Conservation (phyloP, 1,284 basidiomycete species). For the Ustilago bromivora region DNA sequence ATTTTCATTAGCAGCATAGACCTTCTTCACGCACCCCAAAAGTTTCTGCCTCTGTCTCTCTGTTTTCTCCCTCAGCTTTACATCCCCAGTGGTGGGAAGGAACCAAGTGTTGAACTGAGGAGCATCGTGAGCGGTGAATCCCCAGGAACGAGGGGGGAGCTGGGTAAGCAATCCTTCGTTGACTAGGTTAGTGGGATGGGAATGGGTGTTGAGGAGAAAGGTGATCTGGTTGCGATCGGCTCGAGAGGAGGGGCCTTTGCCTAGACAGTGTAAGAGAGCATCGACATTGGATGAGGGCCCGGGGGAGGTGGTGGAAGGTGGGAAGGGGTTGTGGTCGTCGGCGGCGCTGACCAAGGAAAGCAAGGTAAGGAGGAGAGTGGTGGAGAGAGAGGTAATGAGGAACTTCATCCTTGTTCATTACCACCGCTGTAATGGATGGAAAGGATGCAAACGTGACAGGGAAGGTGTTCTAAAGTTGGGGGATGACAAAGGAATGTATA, state of each 20-base stretch:
- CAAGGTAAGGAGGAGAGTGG: not conserved
- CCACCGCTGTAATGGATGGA: too few relatives aligned
- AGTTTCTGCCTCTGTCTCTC: slow-evolving; percentile 16
- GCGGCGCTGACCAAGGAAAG: not conserved
- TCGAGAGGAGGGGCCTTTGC: not conserved
- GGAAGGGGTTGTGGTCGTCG: too few relatives aligned
- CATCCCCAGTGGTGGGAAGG: not conserved
- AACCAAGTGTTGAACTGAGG: slow-evolving; percentile 13
- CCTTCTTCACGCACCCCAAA: slow-evolving; percentile 5
- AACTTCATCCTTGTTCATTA: too few relatives aligned
- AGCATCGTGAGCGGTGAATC: slow-evolving; percentile 17
- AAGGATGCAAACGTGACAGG: too few relatives aligned
- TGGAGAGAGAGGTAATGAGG: not conserved
- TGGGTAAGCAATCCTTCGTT: slow-evolving; percentile 14
- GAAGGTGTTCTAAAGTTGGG: too few relatives aligned
- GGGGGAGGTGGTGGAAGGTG: not conserved
- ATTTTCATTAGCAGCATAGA: not conserved
- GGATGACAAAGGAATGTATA: too few relatives aligned
- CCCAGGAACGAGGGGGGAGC: slow-evolving; percentile 23
- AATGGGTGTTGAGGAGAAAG: not conserved
- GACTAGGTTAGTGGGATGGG: slow-evolving; percentile 4
- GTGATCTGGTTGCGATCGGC: slow-evolving; percentile 16
- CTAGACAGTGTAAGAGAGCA: slow-evolving; percentile 24
- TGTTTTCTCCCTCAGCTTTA: slow-evolving; percentile 2
- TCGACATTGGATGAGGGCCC: not conserved